A percentile compares a stretch with the other conserved stretches of the same genome.
Evolutionary conservation across 2,329 filamentous ascomycete species (phyloP).

Genomic region (Diaporthe citri): DNA sequence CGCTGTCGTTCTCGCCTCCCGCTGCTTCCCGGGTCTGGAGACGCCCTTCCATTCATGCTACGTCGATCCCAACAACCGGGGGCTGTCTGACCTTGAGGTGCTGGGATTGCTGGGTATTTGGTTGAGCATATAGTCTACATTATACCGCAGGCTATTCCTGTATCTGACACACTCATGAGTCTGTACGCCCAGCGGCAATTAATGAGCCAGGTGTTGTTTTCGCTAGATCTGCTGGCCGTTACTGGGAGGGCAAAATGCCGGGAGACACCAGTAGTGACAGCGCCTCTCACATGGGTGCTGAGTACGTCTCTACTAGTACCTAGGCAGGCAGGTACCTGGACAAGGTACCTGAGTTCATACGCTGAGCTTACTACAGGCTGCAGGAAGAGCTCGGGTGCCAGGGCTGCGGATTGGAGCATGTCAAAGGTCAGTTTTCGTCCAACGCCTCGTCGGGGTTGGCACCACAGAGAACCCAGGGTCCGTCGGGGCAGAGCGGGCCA

Average conservation of each 20-base stretch:
- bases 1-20: neutral
- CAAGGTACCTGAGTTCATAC: neutral
- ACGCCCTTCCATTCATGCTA: neutral
- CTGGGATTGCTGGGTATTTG: neutral
- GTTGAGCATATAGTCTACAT: neutral
- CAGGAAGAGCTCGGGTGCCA: neutral
- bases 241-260: neutral
- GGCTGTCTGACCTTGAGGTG: neutral
- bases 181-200: neutral
- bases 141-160: neutral
- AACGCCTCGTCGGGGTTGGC: constrained; percentile 16
- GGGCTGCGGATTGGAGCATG: constrained; percentile 10
- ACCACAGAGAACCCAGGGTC: neutral
- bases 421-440: constrained; percentile 23
- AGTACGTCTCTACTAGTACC: too few species aligned
- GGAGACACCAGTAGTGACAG: neutral
- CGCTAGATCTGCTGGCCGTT: constrained; percentile 2
- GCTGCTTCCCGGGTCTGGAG: neutral
- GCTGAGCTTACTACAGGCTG: constrained; percentile 5
- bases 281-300: neutral
- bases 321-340: neutral
- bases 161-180: neutral
- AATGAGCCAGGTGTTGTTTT: constrained; percentile 4
- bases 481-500: constrained; percentile 19
- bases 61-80: constrained; percentile 7